Percentiles rank a stretch among this genome's conserved stretches.
These are phyloP conservation scores for Crithidia thermophila DNA, from an alignment of 208 protist species.

Conservation along the genomic window DNA sequence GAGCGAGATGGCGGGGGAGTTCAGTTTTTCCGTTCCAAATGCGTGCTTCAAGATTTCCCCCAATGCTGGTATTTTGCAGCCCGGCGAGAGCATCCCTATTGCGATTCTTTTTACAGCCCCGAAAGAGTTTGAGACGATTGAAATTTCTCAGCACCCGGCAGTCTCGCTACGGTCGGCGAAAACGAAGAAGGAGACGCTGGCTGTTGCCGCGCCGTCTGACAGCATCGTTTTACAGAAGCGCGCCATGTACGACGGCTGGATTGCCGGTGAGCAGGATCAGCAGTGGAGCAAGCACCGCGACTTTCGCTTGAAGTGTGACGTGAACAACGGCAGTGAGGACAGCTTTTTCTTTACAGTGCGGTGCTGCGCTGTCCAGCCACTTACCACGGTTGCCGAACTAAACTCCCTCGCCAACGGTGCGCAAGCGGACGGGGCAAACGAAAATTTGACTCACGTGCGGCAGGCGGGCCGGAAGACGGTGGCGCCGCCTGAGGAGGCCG, in stretches of 20 bases:
- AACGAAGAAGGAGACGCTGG: slow-evolving; percentile 11
- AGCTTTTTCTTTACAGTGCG: slow-evolving; percentile 24
- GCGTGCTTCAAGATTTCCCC: slow-evolving; percentile 35
- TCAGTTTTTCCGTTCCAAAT: slow-evolving; percentile 18
- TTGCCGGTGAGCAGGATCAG: slow-evolving; percentile 2
- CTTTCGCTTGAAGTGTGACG: slow-evolving; percentile 26
- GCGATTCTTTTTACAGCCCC: slow-evolving; percentile 32
- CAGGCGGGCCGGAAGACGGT: not conserved
- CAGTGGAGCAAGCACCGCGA: slow-evolving; percentile 31
- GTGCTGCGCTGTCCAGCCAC: slow-evolving; percentile 24
- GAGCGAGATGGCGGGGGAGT: slow-evolving; percentile 19
- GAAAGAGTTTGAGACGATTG: slow-evolving; percentile 13
- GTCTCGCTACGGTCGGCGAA: slow-evolving; percentile 1
- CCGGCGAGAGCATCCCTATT: slow-evolving; percentile 29
- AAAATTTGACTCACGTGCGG: not conserved
- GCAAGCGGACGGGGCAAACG: not conserved
- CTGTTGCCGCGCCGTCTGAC: not conserved
- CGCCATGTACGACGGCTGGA: slow-evolving; percentile 30
- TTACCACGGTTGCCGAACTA: slow-evolving; percentile 10
- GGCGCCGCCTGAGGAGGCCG: not conserved
- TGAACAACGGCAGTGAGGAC: slow-evolving; percentile 17
- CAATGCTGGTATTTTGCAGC: slow-evolving; percentile 33
- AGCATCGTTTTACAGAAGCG: not conserved
- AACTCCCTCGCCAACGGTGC: not conserved
- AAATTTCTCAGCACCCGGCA: slow-evolving; percentile 5